Evolutionary conservation across 805 yeast species (phyloP).

Genomic region (Yarrowia porcina): DNA sequence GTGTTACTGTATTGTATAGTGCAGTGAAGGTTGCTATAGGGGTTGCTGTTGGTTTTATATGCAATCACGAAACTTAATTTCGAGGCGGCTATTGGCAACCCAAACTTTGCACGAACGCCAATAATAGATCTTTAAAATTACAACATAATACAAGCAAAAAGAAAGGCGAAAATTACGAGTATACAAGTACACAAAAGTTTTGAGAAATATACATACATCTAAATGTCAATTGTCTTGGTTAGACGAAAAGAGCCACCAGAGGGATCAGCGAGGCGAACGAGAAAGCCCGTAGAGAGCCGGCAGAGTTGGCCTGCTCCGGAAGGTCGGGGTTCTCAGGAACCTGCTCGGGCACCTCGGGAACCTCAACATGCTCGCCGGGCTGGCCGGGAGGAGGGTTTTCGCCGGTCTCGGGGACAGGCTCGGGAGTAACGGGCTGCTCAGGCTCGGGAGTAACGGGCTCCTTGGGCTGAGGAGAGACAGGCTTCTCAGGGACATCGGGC

Average conservation of each 20-base stretch:
- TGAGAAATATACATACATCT: background rate
- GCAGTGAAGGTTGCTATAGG: background rate
- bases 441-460: background rate
- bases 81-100: no score
- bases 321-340: background rate
- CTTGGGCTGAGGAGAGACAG: background rate
- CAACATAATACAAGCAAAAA: background rate
- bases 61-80: background rate
- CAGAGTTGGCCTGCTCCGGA: slow-evolving; percentile 11
- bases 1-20: background rate
- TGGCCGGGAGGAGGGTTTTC: background rate
- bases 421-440: background rate
- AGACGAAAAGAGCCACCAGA: background rate
- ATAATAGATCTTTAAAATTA: background rate
- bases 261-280: background rate
- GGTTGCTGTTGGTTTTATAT: background rate
- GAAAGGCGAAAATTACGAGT: no score
- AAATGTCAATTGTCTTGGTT: background rate
- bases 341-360: background rate
- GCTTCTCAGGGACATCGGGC: background rate
- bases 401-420: background rate
- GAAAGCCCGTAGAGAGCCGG: background rate
- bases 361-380: background rate
- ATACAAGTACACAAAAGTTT: no score
- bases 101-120: no score